Base-by-base conservation (phyloP, 495 filamentous ascomycete genomes). In the Talaromyces trachyspermus region DNA sequence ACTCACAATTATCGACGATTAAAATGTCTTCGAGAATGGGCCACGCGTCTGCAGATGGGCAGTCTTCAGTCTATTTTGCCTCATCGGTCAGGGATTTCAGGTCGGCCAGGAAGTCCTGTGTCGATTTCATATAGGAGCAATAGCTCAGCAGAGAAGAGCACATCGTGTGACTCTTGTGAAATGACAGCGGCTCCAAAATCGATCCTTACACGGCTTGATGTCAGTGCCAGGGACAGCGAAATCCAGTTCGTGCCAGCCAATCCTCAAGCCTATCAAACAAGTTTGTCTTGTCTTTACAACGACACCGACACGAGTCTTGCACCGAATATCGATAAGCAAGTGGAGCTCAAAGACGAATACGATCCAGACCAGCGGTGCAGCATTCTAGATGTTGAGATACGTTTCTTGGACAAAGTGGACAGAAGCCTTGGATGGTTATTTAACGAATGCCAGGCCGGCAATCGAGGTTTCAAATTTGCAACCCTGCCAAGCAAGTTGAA, bases 401-500 rank as follows among this genome's bases (percentile, higher is more conserved):
- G 53, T 20, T 43, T 70, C 23, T 52, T 71, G 38, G 55, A 70
- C 24, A 49, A 45, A 14, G 30, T 71, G 40, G 53, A 71, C 42
- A 60, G 68, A 37, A 66, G 61, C 43, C 53, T 73, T 8, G 46
- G 55, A 4, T 73, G 70, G 70, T 47, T 65, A n/a, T 52, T 56
- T 20, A 52, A 62, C 25, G 68, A 73, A 50, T 52, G 62, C 11
- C 64, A 53, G 5, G 66, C 70, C 2, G 70, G 70, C 7, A 56
- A 61, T 45, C 67, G 62, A 43, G 62, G 68, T 4, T 73, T 63
- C 43, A 67, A 71, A 39, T 71, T 73, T 43, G 51, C 65, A 10
- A 46, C 65, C 17, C 63, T 73, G 27, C 57, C 68, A 20, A 71
- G 70, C 36, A 55, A 48, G 32, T 57, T 61, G 22, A 68, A 66